Evolutionary conservation across 805 yeast genomes (phyloP).

Genomic region (Hemisphaericaspora nanyangensis): DNA sequence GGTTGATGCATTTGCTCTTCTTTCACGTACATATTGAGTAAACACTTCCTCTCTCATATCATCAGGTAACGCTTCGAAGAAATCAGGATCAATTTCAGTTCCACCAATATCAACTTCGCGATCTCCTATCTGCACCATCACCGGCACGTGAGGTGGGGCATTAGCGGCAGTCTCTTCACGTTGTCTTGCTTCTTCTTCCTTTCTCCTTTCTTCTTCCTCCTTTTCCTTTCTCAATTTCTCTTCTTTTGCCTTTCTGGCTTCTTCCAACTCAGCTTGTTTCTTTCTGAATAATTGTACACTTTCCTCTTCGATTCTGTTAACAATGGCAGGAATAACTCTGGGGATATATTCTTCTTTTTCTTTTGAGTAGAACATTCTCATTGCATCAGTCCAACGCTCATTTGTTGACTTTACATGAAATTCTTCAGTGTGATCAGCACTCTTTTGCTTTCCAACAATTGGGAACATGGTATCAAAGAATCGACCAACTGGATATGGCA

Average conservation of each 20-base stretch:
- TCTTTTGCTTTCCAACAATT: slow-evolving; percentile 6
- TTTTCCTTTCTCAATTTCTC: slow-evolving; percentile 25
- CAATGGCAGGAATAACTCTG: slow-evolving; percentile 29
- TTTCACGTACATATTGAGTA: slow-evolving; percentile 75
- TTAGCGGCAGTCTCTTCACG: slow-evolving; percentile 15
- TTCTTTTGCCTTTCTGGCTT: slow-evolving; percentile 21
- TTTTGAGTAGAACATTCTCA: slow-evolving; percentile 47
- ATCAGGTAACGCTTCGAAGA: slow-evolving; percentile 84
- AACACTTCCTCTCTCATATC: slow-evolving; percentile 91
- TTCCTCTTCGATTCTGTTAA: slow-evolving; percentile 46
- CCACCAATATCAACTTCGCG: slow-evolving; percentile 81
- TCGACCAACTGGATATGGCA: slow-evolving; percentile 18
- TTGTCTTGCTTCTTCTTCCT: slow-evolving; percentile 24
- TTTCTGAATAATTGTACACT: slow-evolving; percentile 38
- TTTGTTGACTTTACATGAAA: slow-evolving; percentile 44
- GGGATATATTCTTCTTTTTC: slow-evolving; percentile 18
- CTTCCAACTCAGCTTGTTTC: slow-evolving; percentile 26
- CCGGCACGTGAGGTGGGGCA: slow-evolving; percentile 38
- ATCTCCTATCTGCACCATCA: slow-evolving; percentile 71
- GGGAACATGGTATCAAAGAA: slow-evolving; percentile 20
- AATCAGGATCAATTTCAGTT: slow-evolving; percentile 89
- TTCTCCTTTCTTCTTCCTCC: slow-evolving; percentile 26
- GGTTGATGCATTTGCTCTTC: slow-evolving; percentile 55
- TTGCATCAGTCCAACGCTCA: slow-evolving; percentile 66
- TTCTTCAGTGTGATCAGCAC: slow-evolving; percentile 2